Base-by-base conservation (phyloP, 1,284 basidiomycete species). In the Cutaneotrichosporon mucoides region DNA sequence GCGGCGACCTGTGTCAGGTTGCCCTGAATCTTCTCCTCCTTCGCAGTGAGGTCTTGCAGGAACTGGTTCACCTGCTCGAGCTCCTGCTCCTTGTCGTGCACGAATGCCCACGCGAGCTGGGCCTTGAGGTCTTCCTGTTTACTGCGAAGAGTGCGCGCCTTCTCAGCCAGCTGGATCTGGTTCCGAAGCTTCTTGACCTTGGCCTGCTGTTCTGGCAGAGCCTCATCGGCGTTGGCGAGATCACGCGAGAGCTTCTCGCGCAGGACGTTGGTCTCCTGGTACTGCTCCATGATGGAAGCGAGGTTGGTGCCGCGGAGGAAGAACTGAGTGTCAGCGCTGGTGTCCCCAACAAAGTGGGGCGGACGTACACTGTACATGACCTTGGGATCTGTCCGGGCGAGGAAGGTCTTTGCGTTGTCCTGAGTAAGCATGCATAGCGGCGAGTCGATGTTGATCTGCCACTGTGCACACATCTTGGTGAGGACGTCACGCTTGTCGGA, bases 231-330 rank as follows among this genome's bases (percentile, higher is more conserved):
- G 11, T 56, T 44, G 6, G 59, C 59, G 15, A 73, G 47, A 15
- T 66, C 56, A 36, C 49, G 57, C n/a, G 66, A 59, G 13, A 74
- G 56, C 24, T 61, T 60, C 4, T 87, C 78, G 67, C 90, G 89
- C 2, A 83, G 81, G 43, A 88, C 84, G 45, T 48, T 42, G 43
- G 45, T 47, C 10, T 6, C 13, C 45, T 47, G 35, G 72, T 99
- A 99, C 73, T 94, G 89, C 35, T 90, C 86, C 5, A 85, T 86
- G 24, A 99, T 85, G 70, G 94, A 89, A 40, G 86, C 85, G 34
- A 99, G 85, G 67, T 93, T 90, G 0, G 95, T 99, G 8, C 95
- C 96, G 37, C 87, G 85, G 46, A 98, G 83, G 83, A 98, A 99
- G 76, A 98, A 93, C 90, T 93, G 71, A 9, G 16, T 15, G n/a